phyloP scores from a whole-genome alignment of 139 green algal species.

The Microglena sp. region DNA sequence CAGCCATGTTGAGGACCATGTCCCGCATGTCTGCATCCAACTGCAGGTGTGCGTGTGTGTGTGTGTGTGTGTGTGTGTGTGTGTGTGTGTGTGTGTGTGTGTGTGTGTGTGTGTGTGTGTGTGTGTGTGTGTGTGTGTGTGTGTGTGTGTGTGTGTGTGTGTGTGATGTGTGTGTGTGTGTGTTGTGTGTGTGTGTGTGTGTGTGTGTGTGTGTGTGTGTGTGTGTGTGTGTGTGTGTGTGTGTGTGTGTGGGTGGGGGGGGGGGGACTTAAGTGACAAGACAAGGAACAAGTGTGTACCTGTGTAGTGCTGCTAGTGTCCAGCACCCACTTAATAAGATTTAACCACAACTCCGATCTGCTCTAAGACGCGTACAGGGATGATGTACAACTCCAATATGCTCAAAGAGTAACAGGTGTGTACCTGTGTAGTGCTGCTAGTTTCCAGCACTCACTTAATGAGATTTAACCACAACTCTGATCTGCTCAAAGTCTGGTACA shows the following conservation, averaged over 20 bases:
- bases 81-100: constrained; percentile 2
- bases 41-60: constrained; percentile 13
- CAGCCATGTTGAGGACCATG: constrained; percentile 37
- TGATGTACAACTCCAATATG: neutral
- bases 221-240: constrained; percentile 2
- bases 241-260: too few relatives aligned
- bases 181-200: constrained; percentile 3
- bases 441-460: too few relatives aligned
- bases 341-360: too few relatives aligned
- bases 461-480: too few relatives aligned
- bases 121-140: constrained; percentile 2
- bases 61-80: constrained; percentile 2
- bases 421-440: neutral
- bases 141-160: constrained; percentile 2
- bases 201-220: constrained; percentile 2
- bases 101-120: constrained; percentile 2
- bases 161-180: too few relatives aligned
- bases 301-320: too few relatives aligned
- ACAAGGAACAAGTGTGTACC: neutral
- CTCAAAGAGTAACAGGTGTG: neutral
- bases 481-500: constrained; percentile 35
- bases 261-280: neutral
- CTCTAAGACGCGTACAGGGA: neutral
- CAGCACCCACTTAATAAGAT: too few relatives aligned
- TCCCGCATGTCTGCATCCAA: constrained; percentile 44